These are phyloP conservation scores for Tetrahymena thermophila DNA, from an alignment of 73 alveolate genomes.

Conservation along the genomic window DNA sequence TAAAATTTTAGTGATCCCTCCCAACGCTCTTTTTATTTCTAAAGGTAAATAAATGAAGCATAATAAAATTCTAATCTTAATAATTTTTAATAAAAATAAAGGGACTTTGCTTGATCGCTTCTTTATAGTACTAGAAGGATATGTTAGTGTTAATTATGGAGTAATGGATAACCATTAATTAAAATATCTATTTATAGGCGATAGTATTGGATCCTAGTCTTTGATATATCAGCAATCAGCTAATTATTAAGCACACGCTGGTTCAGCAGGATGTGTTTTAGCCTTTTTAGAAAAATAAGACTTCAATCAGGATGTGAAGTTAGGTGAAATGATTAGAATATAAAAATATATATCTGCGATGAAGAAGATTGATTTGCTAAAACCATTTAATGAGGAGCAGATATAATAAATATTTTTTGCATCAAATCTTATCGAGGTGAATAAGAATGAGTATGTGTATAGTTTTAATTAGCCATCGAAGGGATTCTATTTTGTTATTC, in stretches of 20 bases:
- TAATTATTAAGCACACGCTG: neutral
- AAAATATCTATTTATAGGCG: neutral
- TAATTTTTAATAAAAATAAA: neutral
- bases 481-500: neutral
- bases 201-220: neutral
- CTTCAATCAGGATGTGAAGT: neutral
- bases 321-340: neutral
- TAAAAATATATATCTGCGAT: neutral
- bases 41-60: neutral
- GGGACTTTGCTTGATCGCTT: neutral
- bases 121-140: neutral
- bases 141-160: neutral
- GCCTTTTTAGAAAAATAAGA: neutral
- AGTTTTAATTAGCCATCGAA: neutral
- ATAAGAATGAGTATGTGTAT: neutral
- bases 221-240: neutral
- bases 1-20: neutral
- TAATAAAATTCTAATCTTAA: neutral
- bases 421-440: neutral
- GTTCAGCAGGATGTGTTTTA: neutral
- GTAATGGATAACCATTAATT: neutral
- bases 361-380: neutral
- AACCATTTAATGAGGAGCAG: neutral
- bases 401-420: neutral
- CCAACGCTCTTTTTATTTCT: neutral